A percentile compares a stretch with the other conserved stretches of the same genome.
phyloP scores from a whole-genome alignment of 768 basidiomycete species.

The Kwoniella dendrophila region DNA sequence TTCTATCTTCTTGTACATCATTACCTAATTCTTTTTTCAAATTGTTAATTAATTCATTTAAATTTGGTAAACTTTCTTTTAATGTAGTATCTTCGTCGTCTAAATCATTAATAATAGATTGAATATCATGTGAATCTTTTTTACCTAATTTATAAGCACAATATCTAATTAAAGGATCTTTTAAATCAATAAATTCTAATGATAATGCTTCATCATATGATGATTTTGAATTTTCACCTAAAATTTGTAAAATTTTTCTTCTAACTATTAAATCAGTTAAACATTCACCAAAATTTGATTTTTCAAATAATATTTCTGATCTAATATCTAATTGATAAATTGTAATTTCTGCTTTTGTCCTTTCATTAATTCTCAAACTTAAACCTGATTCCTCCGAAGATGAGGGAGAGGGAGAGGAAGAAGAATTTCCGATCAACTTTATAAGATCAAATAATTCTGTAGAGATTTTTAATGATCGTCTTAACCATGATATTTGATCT shows the following conservation, averaged over 20 bases:
- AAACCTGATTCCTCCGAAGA: conserved; percentile 63
- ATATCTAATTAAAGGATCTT: conserved; percentile 87
- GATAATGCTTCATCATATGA: conserved; percentile 84
- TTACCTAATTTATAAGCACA: conserved; percentile 86
- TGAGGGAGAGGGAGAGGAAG: conserved; percentile 69
- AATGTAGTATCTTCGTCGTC: conserved; percentile 32
- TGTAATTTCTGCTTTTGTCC: conserved; percentile 67
- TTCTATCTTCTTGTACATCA: conserved; percentile 61
- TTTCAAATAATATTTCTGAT: conserved; percentile 78
- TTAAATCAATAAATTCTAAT: conserved; percentile 77
- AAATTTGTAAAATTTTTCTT: conserved; percentile 63
- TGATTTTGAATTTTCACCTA: conserved; percentile 60
- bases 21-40: conserved; percentile 61
- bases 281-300: conserved; percentile 69
- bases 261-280: conserved; percentile 79
- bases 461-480: conserved; percentile 42
- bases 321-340: conserved; percentile 78
- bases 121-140: conserved; percentile 66
- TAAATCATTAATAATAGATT: conserved; percentile 49
- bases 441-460: conserved; percentile 57
- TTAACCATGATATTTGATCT: conserved; percentile 51
- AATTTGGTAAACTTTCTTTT: conserved; percentile 67
- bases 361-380: conserved; percentile 62
- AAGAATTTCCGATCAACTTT: too few relatives aligned
- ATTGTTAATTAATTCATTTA: conserved; percentile 63